These are phyloP conservation scores for Magnaporthiopsis rhizophila DNA, from an alignment of 2,329 filamentous ascomycete genomes.

Conservation along the genomic window DNA sequence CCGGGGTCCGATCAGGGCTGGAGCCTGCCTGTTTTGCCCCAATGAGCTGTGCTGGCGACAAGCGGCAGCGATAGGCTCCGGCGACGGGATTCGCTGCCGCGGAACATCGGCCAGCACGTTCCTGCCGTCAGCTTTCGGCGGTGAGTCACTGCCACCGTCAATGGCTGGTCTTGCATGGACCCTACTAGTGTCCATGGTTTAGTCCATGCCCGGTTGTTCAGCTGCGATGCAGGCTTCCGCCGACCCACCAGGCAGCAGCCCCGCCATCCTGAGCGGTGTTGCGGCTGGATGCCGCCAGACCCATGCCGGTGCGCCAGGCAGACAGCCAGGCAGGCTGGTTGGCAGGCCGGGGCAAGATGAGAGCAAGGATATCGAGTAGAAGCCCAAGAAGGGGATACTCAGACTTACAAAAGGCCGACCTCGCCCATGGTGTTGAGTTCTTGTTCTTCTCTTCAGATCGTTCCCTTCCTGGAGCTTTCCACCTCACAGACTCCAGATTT, in stretches of 20 bases:
- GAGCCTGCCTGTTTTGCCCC: too few species aligned
- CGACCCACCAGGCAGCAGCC: not conserved
- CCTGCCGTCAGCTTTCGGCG: not conserved
- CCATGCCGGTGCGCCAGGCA: not conserved
- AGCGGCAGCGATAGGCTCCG: too few species aligned
- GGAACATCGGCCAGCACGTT: not conserved
- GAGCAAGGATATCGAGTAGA: not conserved
- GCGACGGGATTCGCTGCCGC: too few species aligned
- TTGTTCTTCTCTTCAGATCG: not conserved
- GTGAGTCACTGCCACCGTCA: not conserved
- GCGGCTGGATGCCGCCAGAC: not conserved
- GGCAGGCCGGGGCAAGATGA: not conserved
- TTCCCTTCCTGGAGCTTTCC: not conserved
- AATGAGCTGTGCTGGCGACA: too few species aligned
- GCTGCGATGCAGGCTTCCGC: not conserved
- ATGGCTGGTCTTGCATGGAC: not conserved
- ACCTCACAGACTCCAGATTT: not conserved
- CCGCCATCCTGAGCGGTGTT: too few species aligned
- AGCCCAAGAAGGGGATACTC: not conserved
- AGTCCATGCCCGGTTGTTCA: not conserved
- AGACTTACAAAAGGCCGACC: not conserved
- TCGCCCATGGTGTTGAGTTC: too few species aligned
- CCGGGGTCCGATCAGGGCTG: not conserved
- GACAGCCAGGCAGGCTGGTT: not conserved
- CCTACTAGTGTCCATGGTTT: not conserved